Percentiles rank a stretch among this genome's conserved stretches.
Conservation (phyloP, 2,329 filamentous ascomycete genomes). For the Phyllosticta citriasiana region DNA sequence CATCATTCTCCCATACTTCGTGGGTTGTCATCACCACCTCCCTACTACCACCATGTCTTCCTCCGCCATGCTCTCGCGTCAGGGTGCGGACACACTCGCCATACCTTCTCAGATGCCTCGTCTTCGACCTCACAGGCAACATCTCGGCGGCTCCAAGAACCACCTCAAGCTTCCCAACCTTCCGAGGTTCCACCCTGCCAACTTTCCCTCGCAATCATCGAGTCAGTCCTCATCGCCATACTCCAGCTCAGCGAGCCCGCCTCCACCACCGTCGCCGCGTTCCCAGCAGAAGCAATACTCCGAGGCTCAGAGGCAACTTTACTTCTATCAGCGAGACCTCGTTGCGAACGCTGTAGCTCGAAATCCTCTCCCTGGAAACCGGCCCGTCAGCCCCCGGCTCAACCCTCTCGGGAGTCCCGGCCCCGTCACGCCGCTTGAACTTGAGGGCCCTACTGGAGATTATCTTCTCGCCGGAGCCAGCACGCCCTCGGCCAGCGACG, state of each 20-base stretch:
- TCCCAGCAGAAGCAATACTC: slow-evolving; percentile 34
- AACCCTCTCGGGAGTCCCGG: slow-evolving; percentile 41
- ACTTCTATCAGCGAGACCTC: slow-evolving; percentile 38
- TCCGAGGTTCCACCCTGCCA: slow-evolving; percentile 44
- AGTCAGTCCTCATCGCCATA: slow-evolving; percentile 28
- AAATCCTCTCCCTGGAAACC: slow-evolving; percentile 16
- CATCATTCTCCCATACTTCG: not conserved
- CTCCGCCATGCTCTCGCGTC: not conserved
- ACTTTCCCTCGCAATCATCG: slow-evolving; percentile 34
- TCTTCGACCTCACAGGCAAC: slow-evolving; percentile 24
- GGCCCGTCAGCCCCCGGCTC: slow-evolving; percentile 39
- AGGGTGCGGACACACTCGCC: slow-evolving; percentile 20
- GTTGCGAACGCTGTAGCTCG: slow-evolving; percentile 17
- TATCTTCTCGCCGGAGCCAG: slow-evolving; percentile 38
- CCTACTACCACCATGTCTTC: not conserved
- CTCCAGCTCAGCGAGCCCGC: slow-evolving; percentile 30
- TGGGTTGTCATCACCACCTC: not conserved
- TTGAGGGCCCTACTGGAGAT: slow-evolving; percentile 34
- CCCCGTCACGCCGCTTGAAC: slow-evolving; percentile 43
- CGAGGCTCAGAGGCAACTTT: slow-evolving; percentile 40
- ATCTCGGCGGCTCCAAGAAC: slow-evolving; percentile 24
- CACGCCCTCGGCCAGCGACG: slow-evolving; percentile 12
- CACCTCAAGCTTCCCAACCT: slow-evolving; percentile 38
- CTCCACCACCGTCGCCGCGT: slow-evolving; percentile 35
- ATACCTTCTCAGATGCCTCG: slow-evolving; percentile 27